Base-by-base conservation (phyloP, 2,329 filamentous ascomycete genomes). In the Alternaria burnsii region DNA sequence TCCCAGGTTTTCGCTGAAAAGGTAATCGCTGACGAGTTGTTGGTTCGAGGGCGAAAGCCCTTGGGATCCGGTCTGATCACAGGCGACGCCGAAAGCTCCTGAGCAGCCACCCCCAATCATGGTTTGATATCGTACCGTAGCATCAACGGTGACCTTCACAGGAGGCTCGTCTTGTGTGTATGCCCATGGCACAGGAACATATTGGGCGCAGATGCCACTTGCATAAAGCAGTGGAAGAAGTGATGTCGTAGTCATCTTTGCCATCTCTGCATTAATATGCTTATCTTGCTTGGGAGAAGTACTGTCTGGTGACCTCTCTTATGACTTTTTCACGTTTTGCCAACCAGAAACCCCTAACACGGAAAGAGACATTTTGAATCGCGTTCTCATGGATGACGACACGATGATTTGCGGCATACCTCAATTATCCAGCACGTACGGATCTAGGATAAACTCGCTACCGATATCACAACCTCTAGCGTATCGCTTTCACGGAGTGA, bases 1-100 rank as follows among this genome's bases (percentile, higher is more conserved):
- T 26, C 24, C 24, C 0, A 80, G 76, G 1, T 74, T 75, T 4
- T 77, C 79, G n/a, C 70, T 75, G 71, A 82, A 82, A 26, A 82
- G 74, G 12, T 80, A 70, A 63, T 82, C 80, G 10, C 82, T 69
- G 3, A 78, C 71, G 54, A 75, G 66, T 12, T 75, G 72, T 67
- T 79, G 79, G 63, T 79, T 78, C 18, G 59, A 68, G 64, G 75
- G 61, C 4, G 76, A 62, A 7, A 77, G 59, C 7, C 58, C 58
- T 18, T 16, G 50, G 12, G 50, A 48, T 28, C 59, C 59, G 10
- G 59, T 61, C 11, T 61, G 55, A 14, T 61, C 59, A 30, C 59
- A 61, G 36, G 59, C 24, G 24, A 26, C 24, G 2, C 24, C 24
- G 24, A 26, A 26, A 26, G 24, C 24, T 26, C 24, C 24, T 5